Evolutionary conservation across 2,329 filamentous ascomycete species (phyloP).

Genomic region (Sporothrix luriei): DNA sequence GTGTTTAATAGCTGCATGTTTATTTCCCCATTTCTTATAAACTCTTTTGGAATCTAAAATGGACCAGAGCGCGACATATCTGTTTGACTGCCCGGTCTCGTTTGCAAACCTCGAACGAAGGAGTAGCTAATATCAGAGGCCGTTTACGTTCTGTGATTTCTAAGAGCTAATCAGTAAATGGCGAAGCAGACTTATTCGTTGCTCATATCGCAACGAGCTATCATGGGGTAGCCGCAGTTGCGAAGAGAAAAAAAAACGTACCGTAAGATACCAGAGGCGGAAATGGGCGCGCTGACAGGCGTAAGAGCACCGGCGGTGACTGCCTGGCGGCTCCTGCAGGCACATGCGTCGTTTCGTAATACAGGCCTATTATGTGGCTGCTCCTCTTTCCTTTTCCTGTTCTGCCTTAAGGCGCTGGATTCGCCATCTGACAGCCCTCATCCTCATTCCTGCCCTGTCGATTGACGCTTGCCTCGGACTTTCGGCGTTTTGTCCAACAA

Average conservation of each 20-base stretch:
- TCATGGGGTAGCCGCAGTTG: not conserved
- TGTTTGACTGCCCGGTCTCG: not conserved
- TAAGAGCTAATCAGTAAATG: not conserved
- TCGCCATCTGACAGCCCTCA: not conserved
- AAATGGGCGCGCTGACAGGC: not conserved
- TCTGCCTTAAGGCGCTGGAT: conserved; percentile 4
- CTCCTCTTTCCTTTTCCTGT: not conserved
- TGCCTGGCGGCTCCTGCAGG: not conserved
- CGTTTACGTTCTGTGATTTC: not conserved
- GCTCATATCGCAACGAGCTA: not conserved
- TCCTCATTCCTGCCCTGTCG: not conserved
- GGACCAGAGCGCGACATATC: conserved; percentile 1
- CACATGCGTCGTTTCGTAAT: conserved; percentile 1
- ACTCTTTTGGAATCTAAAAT: conserved; percentile 28
- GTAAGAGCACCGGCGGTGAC: not conserved
- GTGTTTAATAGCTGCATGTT: conserved; percentile 33
- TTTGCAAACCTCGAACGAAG: not conserved
- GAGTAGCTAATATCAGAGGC: not conserved
- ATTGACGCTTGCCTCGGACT: conserved; percentile 18
- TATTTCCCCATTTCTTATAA: conserved; percentile 6
- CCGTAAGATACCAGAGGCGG: too few relatives aligned
- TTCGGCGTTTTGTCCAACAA: conserved; percentile 25
- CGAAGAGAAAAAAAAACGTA: not conserved
- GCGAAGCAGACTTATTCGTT: not conserved
- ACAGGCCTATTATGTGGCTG: conserved; percentile 2